Conservation (phyloP, 2,329 filamentous ascomycete species). For the Xylaria sp. region DNA sequence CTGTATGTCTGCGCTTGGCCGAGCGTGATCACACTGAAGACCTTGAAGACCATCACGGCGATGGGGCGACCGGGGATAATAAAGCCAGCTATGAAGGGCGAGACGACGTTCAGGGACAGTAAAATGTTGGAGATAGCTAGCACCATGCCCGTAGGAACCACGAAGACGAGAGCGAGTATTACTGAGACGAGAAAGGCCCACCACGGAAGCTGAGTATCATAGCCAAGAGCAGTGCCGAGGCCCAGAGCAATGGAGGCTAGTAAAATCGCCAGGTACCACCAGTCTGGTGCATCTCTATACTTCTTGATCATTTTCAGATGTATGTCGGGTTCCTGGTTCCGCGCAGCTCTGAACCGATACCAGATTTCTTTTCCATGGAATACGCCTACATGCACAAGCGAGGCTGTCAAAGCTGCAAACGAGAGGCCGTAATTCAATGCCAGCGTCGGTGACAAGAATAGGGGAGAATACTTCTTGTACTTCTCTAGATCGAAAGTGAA, state of each 20-base stretch:
- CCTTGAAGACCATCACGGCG: slow-evolving; percentile 68
- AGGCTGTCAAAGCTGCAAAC: slow-evolving; percentile 63
- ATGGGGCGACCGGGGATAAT: slow-evolving; percentile 67
- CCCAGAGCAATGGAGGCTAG: slow-evolving; percentile 60
- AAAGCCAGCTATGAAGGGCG: slow-evolving; percentile 67
- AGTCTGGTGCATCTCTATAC: slow-evolving; percentile 63
- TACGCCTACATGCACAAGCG: slow-evolving; percentile 53
- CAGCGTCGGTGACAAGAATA: slow-evolving; percentile 63
- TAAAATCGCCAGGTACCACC: slow-evolving; percentile 63
- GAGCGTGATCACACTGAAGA: slow-evolving; percentile 56
- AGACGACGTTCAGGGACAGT: slow-evolving; percentile 64
- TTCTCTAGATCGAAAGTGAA: slow-evolving; percentile 62
- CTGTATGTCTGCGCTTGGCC: slow-evolving; percentile 52
- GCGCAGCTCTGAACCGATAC: slow-evolving; percentile 57
- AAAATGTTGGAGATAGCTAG: slow-evolving; percentile 63
- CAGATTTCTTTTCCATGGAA: slow-evolving; percentile 58
- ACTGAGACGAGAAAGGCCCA: slow-evolving; percentile 64
- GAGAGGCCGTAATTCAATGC: slow-evolving; percentile 62
- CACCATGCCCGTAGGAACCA: slow-evolving; percentile 60
- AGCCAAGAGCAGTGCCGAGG: slow-evolving; percentile 58
- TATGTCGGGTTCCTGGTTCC: slow-evolving; percentile 61
- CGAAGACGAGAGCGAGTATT: slow-evolving; percentile 58
- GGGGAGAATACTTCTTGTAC: slow-evolving; percentile 65
- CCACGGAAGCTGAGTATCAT: slow-evolving; percentile 62
- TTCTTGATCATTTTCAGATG: slow-evolving; percentile 65